phyloP scores from a whole-genome alignment of 1,284 basidiomycete genomes.

The Cutaneotrichosporon sp. region DNA sequence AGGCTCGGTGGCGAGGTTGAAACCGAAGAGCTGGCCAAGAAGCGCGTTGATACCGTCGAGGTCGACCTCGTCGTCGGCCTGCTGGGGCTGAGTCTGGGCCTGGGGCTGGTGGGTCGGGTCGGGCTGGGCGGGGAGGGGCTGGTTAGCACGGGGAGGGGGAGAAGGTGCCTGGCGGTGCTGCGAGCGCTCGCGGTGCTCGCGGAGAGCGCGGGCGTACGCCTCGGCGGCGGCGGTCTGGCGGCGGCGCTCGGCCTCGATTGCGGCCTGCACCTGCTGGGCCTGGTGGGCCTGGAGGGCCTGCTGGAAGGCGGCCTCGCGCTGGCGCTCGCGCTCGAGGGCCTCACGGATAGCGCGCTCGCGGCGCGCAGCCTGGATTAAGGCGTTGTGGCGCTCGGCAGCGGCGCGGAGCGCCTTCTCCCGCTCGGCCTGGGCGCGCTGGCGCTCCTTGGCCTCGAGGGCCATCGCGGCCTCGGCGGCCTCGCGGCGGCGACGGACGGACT shows the following conservation, averaged over 20 bases:
- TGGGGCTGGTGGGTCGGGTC: conserved; percentile 13
- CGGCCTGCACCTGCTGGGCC: conserved; percentile 14
- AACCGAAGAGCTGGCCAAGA: conserved; percentile 42
- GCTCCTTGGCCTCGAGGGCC: conserved; percentile 27
- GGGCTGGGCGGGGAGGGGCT: conserved; percentile 3
- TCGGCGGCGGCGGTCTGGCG: conserved; percentile 27
- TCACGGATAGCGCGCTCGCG: conserved; percentile 22
- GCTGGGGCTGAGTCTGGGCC: conserved; percentile 9
- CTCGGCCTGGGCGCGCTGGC: conserved; percentile 18
- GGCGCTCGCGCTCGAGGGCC: conserved; percentile 22
- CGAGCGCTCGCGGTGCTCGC: conserved; percentile 10
- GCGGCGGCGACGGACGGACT: conserved; percentile 40
- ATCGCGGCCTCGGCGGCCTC: conserved; percentile 37
- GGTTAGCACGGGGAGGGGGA: not conserved
- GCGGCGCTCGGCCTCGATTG: conserved; percentile 17
- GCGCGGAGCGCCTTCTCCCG: conserved; percentile 24
- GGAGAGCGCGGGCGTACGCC: conserved; percentile 18
- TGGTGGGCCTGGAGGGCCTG: conserved; percentile 18
- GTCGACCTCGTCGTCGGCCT: conserved; percentile 14
- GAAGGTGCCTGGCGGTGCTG: not conserved
- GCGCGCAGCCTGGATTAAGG: conserved; percentile 17
- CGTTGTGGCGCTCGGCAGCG: conserved; percentile 22
- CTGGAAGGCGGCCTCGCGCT: conserved; percentile 19
- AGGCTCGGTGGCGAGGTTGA: conserved; percentile 30
- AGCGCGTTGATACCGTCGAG: conserved; percentile 38